Evolutionary conservation across 2,329 filamentous ascomycete species (phyloP).

Genomic region (Xylariaceae sp.): DNA sequence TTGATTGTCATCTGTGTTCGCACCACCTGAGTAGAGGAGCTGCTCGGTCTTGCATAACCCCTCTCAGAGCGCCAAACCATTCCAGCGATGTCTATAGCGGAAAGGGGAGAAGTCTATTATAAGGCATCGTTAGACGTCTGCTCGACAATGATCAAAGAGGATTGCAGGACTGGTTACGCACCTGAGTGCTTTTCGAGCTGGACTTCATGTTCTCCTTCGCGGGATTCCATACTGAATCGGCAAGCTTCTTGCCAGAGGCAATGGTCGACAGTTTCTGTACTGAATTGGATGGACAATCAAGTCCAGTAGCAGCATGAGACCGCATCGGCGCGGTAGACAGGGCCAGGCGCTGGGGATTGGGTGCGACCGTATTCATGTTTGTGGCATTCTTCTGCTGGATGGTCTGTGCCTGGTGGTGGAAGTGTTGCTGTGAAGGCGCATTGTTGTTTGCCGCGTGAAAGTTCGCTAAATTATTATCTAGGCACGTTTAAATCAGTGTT

Average conservation of each 20-base stretch:
- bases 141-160: neutral
- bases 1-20: neutral
- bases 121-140: neutral
- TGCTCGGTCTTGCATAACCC: too few species aligned
- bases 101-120: neutral
- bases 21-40: neutral
- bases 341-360: too few species aligned
- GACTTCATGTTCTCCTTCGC: constrained; percentile 1
- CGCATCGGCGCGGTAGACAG: too few species aligned
- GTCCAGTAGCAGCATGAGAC: too few species aligned
- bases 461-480: neutral
- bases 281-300: neutral
- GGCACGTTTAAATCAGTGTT: neutral
- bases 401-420: neutral
- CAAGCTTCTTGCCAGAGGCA: constrained; percentile 5
- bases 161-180: neutral
- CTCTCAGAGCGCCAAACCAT: too few species aligned
- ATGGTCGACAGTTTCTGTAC: neutral
- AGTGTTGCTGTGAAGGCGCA: neutral
- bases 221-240: constrained; percentile 16
- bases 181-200: neutral
- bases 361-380: too few species aligned
- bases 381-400: neutral
- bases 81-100: neutral
- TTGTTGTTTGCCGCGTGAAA: neutral